A percentile compares a stretch with the other conserved stretches of the same genome.
Evolutionary conservation across 169 alveolate genomes (phyloP).

Genomic region (Plasmodium coatneyi): DNA sequence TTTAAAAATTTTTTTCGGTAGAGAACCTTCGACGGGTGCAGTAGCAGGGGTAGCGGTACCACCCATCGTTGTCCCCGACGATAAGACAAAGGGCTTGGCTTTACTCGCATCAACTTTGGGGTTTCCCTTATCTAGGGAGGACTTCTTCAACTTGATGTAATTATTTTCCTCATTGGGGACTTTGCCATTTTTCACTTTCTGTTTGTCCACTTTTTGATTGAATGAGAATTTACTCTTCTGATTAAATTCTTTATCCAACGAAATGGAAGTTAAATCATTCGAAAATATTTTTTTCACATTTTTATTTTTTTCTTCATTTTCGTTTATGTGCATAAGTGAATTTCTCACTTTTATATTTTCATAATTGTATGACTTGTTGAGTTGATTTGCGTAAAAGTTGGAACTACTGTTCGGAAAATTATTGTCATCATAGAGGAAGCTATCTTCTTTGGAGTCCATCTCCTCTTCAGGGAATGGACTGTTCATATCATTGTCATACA

Average conservation of each 20-base stretch:
- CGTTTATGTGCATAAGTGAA: conserved; percentile 17
- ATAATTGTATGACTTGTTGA: conserved; percentile 24
- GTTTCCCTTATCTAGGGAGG: conserved; percentile 2
- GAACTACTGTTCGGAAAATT: not conserved
- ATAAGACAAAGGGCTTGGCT: not conserved
- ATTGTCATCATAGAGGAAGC: conserved; percentile 3
- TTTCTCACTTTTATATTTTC: conserved; percentile 11
- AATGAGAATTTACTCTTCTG: conserved; percentile 24
- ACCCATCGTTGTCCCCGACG: not conserved
- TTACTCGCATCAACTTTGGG: not conserved
- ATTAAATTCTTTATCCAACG: conserved; percentile 6
- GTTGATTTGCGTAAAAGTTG: not conserved
- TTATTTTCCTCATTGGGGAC: conserved; percentile 1
- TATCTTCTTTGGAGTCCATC: not conserved
- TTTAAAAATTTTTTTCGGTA: conserved; percentile 28
- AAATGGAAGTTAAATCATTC: conserved; percentile 7
- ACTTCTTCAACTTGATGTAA: not conserved
- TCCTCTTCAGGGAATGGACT: not conserved
- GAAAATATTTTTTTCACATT: conserved; percentile 20
- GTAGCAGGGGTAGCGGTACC: not conserved
- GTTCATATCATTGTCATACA: not conserved
- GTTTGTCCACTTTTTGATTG: conserved; percentile 15
- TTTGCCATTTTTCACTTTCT: conserved; percentile 2
- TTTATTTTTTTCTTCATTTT: conserved; percentile 21
- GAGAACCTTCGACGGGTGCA: not conserved